phyloP scores from a whole-genome alignment of 441 rosid species.

The Isatis lusitanica region DNA sequence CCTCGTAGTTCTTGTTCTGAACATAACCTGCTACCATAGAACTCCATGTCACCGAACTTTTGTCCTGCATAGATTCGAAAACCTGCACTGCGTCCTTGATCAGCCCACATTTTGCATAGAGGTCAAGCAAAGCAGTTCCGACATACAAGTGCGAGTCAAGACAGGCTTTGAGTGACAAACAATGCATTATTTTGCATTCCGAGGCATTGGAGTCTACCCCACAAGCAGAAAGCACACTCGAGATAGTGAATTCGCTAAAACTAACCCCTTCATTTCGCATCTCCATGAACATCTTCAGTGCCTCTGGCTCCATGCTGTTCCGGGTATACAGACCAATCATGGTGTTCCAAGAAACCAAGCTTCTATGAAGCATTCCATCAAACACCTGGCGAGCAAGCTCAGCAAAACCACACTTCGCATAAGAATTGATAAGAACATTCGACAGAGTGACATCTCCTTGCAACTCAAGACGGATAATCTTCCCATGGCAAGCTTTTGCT shows the following conservation, averaged over 20 bases:
- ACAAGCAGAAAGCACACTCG: conserved; percentile 69
- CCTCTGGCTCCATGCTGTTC: conserved; percentile 47
- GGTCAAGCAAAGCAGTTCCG: conserved; percentile 75
- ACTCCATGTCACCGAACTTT: conserved; percentile 80
- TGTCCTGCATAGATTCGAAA: conserved; percentile 68
- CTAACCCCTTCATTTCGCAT: conserved; percentile 51
- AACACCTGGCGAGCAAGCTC: conserved; percentile 62
- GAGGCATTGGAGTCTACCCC: conserved; percentile 40
- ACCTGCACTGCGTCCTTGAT: conserved; percentile 50
- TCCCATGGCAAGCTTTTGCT: conserved; percentile 60
- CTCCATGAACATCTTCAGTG: conserved; percentile 47
- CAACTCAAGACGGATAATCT: conserved; percentile 40
- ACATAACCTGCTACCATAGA: conserved; percentile 75
- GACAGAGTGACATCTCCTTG: conserved; percentile 44
- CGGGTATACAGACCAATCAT: conserved; percentile 51
- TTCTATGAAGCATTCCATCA: conserved; percentile 63
- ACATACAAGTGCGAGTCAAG: conserved; percentile 57
- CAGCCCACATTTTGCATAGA: conserved; percentile 68
- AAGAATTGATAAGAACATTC: conserved; percentile 58
- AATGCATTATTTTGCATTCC: conserved; percentile 67
- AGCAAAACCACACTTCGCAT: conserved; percentile 49
- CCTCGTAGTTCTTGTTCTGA: conserved; percentile 65
- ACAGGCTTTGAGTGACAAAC: conserved; percentile 54
- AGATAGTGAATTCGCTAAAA: conserved; percentile 64
- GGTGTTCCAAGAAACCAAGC: conserved; percentile 79